Evolutionary conservation across 73 alveolate genomes (phyloP).

Genomic region (Tetrahymena borealis): DNA sequence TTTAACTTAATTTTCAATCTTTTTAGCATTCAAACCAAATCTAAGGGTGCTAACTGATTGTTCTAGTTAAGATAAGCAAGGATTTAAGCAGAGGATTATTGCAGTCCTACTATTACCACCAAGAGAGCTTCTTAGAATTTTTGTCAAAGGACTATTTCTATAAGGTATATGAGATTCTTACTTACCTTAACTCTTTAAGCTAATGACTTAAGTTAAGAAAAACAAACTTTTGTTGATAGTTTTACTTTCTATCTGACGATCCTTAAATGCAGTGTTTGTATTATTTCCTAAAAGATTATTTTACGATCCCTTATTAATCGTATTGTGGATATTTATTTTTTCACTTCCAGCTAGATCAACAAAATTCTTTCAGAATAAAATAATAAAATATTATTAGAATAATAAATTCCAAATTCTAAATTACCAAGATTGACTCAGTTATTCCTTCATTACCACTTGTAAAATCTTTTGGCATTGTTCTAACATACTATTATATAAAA

Average conservation of each 20-base stretch:
- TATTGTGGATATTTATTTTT: slow-evolving; percentile 48
- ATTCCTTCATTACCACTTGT: neutral
- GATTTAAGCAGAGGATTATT: slow-evolving; percentile 60
- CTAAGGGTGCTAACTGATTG: slow-evolving; percentile 26
- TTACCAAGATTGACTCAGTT: neutral
- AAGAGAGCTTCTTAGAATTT: slow-evolving; percentile 85
- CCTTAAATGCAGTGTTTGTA: slow-evolving; percentile 6
- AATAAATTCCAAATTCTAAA: neutral
- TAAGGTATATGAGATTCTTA: slow-evolving; percentile 82
- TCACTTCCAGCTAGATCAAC: slow-evolving; percentile 99
- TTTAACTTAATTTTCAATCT: slow-evolving; percentile 22
- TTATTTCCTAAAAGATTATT: slow-evolving; percentile 12
- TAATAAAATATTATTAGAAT: neutral
- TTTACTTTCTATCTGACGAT: slow-evolving; percentile 63
- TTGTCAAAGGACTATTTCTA: slow-evolving; percentile 92
- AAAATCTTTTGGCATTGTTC: slow-evolving; percentile 21
- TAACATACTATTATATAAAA: slow-evolving; percentile 3
- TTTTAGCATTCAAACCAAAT: slow-evolving; percentile 42
- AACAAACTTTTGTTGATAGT: slow-evolving; percentile 72
- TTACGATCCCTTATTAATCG: neutral
- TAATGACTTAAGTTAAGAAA: slow-evolving; percentile 74
- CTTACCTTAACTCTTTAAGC: slow-evolving; percentile 65
- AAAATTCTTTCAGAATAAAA: slow-evolving; percentile 50
- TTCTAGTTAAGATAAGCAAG: slow-evolving; percentile 23
- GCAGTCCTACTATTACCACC: slow-evolving; percentile 97